Conservation (phyloP, 1,284 basidiomycete genomes). For the Cutaneotrichosporon daszewskae region DNA sequence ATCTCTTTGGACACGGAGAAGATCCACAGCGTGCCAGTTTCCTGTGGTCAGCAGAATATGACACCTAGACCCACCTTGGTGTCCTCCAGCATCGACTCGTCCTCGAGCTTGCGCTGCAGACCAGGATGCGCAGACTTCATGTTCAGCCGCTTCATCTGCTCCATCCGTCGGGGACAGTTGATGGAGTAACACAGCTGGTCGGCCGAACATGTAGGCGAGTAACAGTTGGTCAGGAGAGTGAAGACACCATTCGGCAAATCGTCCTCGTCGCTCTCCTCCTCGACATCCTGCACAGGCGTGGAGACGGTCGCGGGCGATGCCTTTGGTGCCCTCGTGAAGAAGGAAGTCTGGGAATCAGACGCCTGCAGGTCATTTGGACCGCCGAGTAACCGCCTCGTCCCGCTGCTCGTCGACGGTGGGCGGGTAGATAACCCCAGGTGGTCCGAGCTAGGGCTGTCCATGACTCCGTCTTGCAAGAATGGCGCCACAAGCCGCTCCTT, state of each 20-base stretch:
- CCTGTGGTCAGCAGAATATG: conserved; percentile 49
- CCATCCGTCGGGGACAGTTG: conserved; percentile 86
- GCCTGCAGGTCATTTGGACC: conserved; percentile 1
- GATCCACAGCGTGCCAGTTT: conserved; percentile 92
- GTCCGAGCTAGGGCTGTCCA: conserved; percentile 25
- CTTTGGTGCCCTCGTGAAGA: neutral
- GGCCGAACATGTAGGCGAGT: conserved; percentile 92
- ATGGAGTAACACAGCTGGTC: conserved; percentile 94
- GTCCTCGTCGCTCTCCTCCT: conserved; percentile 45
- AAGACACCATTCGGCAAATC: conserved; percentile 91
- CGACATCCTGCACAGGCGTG: conserved; percentile 1
- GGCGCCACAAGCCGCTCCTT: conserved; percentile 46
- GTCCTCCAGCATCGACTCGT: conserved; percentile 71
- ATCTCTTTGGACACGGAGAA: conserved; percentile 94
- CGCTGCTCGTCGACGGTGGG: conserved; percentile 25
- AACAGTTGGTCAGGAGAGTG: conserved; percentile 93
- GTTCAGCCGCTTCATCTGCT: conserved; percentile 85
- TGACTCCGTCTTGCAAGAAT: conserved; percentile 29
- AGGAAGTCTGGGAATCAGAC: conserved; percentile 24
- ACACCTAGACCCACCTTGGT: conserved; percentile 55
- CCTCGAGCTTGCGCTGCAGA: conserved; percentile 64
- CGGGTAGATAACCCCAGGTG: conserved; percentile 11
- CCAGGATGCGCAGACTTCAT: conserved; percentile 83
- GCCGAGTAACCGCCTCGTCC: conserved; percentile 5
- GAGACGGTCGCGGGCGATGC: neutral